Base-by-base conservation (phyloP, 331 rosid species). In the Quercus tomentella region DNA sequence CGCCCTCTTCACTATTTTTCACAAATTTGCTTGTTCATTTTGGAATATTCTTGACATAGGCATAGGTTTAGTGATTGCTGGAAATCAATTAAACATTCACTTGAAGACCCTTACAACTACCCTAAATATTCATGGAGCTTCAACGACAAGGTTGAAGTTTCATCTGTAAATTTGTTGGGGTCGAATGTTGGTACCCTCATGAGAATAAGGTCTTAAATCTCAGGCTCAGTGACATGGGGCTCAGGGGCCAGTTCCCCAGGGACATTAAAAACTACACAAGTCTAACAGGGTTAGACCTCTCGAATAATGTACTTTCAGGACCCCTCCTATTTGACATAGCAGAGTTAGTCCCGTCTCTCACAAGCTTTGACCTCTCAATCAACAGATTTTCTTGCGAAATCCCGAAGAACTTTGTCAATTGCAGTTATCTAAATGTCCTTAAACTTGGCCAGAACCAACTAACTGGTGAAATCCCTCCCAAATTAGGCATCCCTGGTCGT, bases 371-470 rank as follows among this genome's bases (percentile, higher is more conserved):
- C 84, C 92, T 95, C n/a, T 93, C 99, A 1, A 82, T 91, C 2
- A 91, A 95, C 76, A 80, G 72, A 1, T 84, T 95, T 54, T 84
- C 93, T 3, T 97, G 96, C 58, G 7, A n/a, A 1, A 93, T 95
- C 79, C 97, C 97, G 4, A 2, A 0, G 7, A 31, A 1, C 60
- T 80, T 95, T 61, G 56, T 89, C 8, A 83, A n/a, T n/a, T n/a
- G n/a, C n/a, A 95, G 56, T 54, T 93, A 87, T 87, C 81, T 95
- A 68, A 93, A 95, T 79, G 4, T 11, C 61, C 87, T 95, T 26
- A 90, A 81, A 20, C 96, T 95, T n/a, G 86, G 91, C 52, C 81
- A 84, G 18, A 95, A 95, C 80, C 82, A 21, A 82, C 81, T 95
- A 20, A 21, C 77, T 0, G 98, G 99, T 56, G 84, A 30, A 71